Conservation (phyloP, 2,329 filamentous ascomycete species). For the Elsinoe australis region DNA sequence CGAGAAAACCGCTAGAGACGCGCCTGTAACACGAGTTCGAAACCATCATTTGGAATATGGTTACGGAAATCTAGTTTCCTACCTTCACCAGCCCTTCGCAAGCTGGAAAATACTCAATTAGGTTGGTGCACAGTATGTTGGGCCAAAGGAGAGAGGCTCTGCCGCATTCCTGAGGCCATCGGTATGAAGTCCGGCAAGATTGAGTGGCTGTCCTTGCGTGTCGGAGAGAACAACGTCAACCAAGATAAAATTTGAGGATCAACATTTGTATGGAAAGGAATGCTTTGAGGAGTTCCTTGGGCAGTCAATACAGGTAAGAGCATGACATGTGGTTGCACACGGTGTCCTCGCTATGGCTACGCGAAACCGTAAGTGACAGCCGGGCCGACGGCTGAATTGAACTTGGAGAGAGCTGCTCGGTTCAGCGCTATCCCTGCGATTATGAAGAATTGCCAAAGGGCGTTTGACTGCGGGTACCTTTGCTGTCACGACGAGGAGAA, state of each 20-base stretch:
- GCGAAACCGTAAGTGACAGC: too few species aligned
- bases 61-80: not conserved
- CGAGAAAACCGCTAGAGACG: constrained; percentile 2
- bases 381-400: too few species aligned
- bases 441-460: too few species aligned
- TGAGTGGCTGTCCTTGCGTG: not conserved
- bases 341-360: too few species aligned
- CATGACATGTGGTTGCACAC: too few species aligned
- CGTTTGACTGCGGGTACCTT: too few species aligned
- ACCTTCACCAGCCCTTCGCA: constrained; percentile 2
- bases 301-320: too few species aligned
- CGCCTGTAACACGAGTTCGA: constrained; percentile 2
- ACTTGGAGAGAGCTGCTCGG: too few species aligned
- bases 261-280: not conserved
- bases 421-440: too few species aligned
- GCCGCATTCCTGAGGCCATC: constrained; percentile 2
- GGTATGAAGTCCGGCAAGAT: constrained; percentile 1
- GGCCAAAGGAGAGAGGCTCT: not conserved
- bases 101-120: not conserved
- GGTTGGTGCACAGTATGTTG: not conserved
- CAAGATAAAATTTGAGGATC: constrained; percentile 7
- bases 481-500: too few species aligned
- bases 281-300: not conserved
- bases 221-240: not conserved
- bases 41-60: constrained; percentile 7